Evolutionary conservation across 2,329 filamentous ascomycete genomes (phyloP).

Genomic region (Pestalotiopsis sp.): DNA sequence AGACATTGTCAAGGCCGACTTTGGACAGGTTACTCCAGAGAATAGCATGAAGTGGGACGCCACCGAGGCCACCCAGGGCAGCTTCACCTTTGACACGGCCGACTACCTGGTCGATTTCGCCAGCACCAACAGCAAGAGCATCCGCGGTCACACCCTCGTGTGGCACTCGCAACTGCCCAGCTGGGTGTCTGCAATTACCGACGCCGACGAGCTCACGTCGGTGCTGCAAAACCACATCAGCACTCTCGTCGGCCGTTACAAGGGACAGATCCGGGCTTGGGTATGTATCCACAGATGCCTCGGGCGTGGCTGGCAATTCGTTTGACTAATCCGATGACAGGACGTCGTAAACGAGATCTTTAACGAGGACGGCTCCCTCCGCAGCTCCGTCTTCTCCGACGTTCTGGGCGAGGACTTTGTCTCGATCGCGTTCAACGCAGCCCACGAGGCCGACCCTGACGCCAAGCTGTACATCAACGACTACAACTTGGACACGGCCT

Average conservation of each 20-base stretch:
- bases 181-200: constrained; percentile 56
- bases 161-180: constrained; percentile 65
- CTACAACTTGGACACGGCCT: constrained; percentile 66
- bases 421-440: constrained; percentile 69
- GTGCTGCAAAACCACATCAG: constrained; percentile 64
- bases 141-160: constrained; percentile 68
- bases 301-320: constrained; percentile 13
- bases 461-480: constrained; percentile 80
- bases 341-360: constrained; percentile 70
- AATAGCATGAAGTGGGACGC: constrained; percentile 74
- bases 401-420: constrained; percentile 74
- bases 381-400: constrained; percentile 64
- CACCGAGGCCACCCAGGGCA: constrained; percentile 38
- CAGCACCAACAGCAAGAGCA: constrained; percentile 53
- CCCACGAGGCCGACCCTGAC: constrained; percentile 64
- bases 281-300: constrained; percentile 18
- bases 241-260: constrained; percentile 59
- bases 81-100: constrained; percentile 59
- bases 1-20: constrained; percentile 60
- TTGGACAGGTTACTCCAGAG: constrained; percentile 68
- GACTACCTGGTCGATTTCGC: constrained; percentile 65
- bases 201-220: constrained; percentile 44
- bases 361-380: constrained; percentile 61
- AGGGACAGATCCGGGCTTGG: constrained; percentile 57
- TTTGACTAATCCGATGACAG: constrained; percentile 18